Percentiles rank a stretch among this genome's conserved stretches.
These are phyloP conservation scores for Setaria viridis DNA, from an alignment of 202 grass and related monocot species.

Conservation along the genomic window DNA sequence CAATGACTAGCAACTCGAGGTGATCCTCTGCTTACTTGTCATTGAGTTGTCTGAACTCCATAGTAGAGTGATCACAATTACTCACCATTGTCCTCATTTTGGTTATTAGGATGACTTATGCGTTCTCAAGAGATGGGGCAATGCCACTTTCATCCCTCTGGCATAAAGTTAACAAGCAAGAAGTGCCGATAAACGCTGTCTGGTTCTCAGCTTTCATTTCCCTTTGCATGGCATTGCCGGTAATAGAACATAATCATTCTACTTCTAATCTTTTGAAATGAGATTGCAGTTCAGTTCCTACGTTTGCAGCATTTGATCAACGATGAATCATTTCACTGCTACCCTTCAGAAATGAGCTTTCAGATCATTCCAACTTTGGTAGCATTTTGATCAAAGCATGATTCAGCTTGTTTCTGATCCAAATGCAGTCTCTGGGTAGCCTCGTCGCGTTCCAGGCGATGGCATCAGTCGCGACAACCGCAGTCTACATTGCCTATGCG, in stretches of 20 bases:
- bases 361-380: no score
- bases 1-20: slow-evolving; percentile 91
- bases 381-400: no score
- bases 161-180: slow-evolving; percentile 89
- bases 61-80: neutral
- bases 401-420: neutral
- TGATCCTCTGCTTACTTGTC: slow-evolving; percentile 15
- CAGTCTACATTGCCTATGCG: slow-evolving; percentile 79
- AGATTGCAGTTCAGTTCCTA: neutral
- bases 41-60: neutral
- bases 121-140: slow-evolving; percentile 93
- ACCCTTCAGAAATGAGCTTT: no score
- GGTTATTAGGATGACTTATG: slow-evolving; percentile 75
- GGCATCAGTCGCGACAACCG: slow-evolving; percentile 87
- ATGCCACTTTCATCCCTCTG: slow-evolving; percentile 85
- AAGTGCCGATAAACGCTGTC: slow-evolving; percentile 85
- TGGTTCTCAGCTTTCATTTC: slow-evolving; percentile 84
- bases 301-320: neutral
- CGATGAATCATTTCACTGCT: neutral
- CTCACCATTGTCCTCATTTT: neutral
- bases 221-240: slow-evolving; percentile 85
- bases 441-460: slow-evolving; percentile 94
- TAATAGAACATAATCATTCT: slow-evolving; percentile 32
- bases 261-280: neutral
- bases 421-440: slow-evolving; percentile 73